Evolutionary conservation across 108 stramenopile genomes (phyloP).

Genomic region (Skeletonema costatum): DNA sequence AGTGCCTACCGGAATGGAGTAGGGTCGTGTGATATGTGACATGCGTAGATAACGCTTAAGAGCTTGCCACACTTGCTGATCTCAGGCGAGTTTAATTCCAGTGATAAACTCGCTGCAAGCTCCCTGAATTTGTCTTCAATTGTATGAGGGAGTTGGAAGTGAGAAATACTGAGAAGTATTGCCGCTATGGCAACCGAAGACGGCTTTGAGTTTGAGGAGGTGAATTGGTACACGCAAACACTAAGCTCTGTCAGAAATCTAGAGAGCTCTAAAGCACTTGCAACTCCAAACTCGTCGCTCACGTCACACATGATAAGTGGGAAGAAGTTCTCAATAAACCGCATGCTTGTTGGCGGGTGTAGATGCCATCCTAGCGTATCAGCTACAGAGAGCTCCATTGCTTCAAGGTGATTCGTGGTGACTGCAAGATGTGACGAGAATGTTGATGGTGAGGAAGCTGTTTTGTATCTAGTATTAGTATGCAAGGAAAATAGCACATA

Average conservation of each 20-base stretch:
- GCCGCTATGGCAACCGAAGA: slow-evolving; percentile 38
- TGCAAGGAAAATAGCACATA: background rate
- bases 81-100: background rate
- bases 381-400: slow-evolving; percentile 31
- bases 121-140: background rate
- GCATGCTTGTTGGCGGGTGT: slow-evolving; percentile 24
- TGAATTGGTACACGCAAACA: slow-evolving; percentile 31
- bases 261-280: slow-evolving; percentile 23
- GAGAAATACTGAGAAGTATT: slow-evolving; percentile 20
- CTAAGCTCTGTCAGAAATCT: slow-evolving; percentile 37
- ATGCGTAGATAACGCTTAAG: background rate
- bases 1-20: background rate
- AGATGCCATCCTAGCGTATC: slow-evolving; percentile 27
- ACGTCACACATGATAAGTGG: slow-evolving; percentile 9
- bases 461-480: background rate
- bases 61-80: background rate
- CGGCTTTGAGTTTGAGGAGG: slow-evolving; percentile 14
- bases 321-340: slow-evolving; percentile 36
- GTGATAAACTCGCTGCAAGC: background rate
- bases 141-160: slow-evolving; percentile 10
- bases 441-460: background rate
- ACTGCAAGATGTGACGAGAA: background rate
- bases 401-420: slow-evolving; percentile 15
- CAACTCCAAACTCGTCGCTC: background rate
- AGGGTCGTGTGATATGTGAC: background rate